Evolutionary conservation across 441 rosid species (phyloP).

Genomic region (Viola pubescens): DNA sequence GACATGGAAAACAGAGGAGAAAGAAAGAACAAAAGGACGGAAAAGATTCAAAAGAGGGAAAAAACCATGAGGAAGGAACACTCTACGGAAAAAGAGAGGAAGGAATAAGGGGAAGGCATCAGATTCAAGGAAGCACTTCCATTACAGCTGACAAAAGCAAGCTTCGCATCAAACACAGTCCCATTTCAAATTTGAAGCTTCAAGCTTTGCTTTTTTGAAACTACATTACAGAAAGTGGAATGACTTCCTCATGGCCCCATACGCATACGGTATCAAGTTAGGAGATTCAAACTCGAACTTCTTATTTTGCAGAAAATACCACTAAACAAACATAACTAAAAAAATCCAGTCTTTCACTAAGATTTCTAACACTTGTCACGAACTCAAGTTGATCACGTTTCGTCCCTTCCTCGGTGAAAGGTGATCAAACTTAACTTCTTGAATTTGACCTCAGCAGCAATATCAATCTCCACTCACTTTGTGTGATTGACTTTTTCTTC

Average conservation of each 20-base stretch:
- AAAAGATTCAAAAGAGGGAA: neutral
- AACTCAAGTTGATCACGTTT: too few species aligned
- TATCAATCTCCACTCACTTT: neutral
- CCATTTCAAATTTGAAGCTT: too few species aligned
- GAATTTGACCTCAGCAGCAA: neutral
- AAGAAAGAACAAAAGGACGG: neutral
- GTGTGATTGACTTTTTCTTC: neutral
- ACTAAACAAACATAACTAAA: too few species aligned
- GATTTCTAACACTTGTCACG: too few species aligned
- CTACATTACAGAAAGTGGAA: too few species aligned
- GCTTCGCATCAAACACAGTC: slow-evolving; percentile 25
- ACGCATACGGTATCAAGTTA: too few species aligned
- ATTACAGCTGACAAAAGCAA: slow-evolving; percentile 23
- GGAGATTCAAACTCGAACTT: neutral
- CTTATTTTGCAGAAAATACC: neutral
- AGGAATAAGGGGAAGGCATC: slow-evolving; percentile 30
- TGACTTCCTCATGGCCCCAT: neutral
- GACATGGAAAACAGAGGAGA: slow-evolving; percentile 2
- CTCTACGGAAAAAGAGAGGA: neutral
- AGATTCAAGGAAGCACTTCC: slow-evolving; percentile 21
- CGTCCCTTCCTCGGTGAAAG: too few species aligned
- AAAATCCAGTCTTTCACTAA: too few species aligned
- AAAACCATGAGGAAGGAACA: neutral
- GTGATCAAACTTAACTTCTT: too few species aligned
- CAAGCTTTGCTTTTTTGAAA: slow-evolving; percentile 4